phyloP scores from a whole-genome alignment of 148 eudicot species.

The Cornus controversa region DNA sequence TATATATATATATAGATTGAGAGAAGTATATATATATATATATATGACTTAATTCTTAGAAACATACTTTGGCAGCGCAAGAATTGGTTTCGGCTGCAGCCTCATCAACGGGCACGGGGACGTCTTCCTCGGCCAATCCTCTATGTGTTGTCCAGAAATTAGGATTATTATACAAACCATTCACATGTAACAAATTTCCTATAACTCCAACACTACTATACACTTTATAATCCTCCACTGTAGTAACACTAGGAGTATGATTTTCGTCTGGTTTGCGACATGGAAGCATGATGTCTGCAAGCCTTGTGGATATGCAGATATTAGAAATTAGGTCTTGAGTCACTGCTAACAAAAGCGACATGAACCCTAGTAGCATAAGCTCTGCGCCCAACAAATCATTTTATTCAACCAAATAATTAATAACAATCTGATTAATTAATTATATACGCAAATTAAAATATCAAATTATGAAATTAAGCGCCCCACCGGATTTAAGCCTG shows the following conservation, averaged over 20 bases:
- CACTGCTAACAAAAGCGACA: constrained; percentile 35
- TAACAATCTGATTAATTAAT: neutral
- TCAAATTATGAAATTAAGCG: neutral
- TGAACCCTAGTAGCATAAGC: constrained; percentile 38
- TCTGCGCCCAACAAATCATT: constrained; percentile 14
- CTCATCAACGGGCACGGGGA: too few relatives aligned
- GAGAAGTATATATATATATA: neutral
- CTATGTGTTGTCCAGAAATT: neutral
- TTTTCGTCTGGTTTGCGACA: constrained; percentile 10
- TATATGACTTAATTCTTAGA: neutral
- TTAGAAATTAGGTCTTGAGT: constrained; percentile 26
- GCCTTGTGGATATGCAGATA: constrained; percentile 34
- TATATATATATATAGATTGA: too few relatives aligned
- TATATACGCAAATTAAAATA: neutral
- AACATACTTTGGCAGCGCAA: constrained; percentile 3
- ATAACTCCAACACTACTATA: constrained; percentile 1
- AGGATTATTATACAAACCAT: neutral
- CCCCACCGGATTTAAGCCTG: constrained; percentile 25
- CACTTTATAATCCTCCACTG: constrained; percentile 10
- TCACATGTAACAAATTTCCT: neutral
- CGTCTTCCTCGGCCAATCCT: neutral
- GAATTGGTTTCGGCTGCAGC: neutral
- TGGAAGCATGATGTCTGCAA: constrained; percentile 37
- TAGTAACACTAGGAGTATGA: neutral
- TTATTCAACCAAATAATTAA: neutral